phyloP scores from a whole-genome alignment of 768 basidiomycete species.

The Fistulinella prunicolor region DNA sequence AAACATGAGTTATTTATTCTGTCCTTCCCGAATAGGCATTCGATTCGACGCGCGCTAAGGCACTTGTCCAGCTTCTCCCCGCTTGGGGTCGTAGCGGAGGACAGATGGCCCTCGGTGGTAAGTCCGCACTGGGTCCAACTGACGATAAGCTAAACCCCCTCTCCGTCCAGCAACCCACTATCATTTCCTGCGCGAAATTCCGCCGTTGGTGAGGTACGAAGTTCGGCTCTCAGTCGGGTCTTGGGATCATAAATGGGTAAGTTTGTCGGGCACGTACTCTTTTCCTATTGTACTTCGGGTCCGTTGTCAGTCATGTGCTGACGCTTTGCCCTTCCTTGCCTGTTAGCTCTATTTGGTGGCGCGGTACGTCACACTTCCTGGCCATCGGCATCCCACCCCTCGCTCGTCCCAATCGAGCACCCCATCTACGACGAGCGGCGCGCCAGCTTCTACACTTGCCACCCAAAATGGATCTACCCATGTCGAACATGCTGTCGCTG shows the following conservation, averaged over 20 bases:
- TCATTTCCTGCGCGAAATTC: constrained; percentile 68
- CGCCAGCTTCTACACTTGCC: too few relatives aligned
- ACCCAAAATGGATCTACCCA: constrained; percentile 7
- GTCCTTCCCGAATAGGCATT: constrained; percentile 34
- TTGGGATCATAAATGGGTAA: constrained; percentile 82
- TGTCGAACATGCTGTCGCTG: constrained; percentile 15
- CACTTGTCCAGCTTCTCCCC: constrained; percentile 50
- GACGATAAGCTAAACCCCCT: neutral
- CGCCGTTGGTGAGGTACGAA: constrained; percentile 60
- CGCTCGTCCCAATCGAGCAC: too few relatives aligned
- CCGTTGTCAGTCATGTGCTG: neutral
- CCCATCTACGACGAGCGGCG: constrained; percentile 23
- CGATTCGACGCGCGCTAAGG: constrained; percentile 48
- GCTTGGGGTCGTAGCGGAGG: constrained; percentile 57
- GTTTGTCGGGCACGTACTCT: constrained; percentile 15
- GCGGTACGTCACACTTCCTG: constrained; percentile 59
- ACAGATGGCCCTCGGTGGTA: constrained; percentile 54
- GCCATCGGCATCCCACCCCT: constrained; percentile 7
- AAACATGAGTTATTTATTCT: neutral
- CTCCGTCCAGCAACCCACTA: constrained; percentile 55
- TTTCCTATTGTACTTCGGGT: neutral
- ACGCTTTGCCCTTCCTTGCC: neutral
- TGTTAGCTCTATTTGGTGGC: constrained; percentile 58
- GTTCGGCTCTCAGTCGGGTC: constrained; percentile 51
- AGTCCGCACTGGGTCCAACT: neutral